Evolutionary conservation across 2,329 filamentous ascomycete species (phyloP).

Genomic region (Alternaria tenuissima): DNA sequence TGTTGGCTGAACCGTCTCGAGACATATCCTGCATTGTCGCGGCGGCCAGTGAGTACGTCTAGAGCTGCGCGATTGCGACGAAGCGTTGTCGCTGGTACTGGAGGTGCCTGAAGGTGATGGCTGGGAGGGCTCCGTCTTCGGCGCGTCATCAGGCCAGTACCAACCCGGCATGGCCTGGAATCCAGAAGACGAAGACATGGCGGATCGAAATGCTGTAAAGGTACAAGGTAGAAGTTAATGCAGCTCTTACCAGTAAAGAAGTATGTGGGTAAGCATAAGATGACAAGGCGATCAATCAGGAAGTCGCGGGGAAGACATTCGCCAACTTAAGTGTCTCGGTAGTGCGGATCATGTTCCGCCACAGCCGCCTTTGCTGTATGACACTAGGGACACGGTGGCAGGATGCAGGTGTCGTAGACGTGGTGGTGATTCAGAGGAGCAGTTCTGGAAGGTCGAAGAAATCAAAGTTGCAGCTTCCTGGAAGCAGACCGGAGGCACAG

Average conservation of each 20-base stretch:
- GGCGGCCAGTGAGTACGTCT: slow-evolving; percentile 66
- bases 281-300: slow-evolving; percentile 31
- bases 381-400: slow-evolving; percentile 44
- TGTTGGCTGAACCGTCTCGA: slow-evolving; percentile 74
- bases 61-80: slow-evolving; percentile 26
- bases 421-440: slow-evolving; percentile 20
- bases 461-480: slow-evolving; percentile 13
- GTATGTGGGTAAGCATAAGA: slow-evolving; percentile 27
- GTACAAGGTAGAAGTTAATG: slow-evolving; percentile 26
- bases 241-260: slow-evolving; percentile 32
- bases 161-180: slow-evolving; percentile 54
- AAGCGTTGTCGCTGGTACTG: slow-evolving; percentile 20
- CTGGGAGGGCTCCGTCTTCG: slow-evolving; percentile 39
- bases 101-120: slow-evolving; percentile 27
- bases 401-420: slow-evolving; percentile 15
- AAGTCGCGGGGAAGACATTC: slow-evolving; percentile 31
- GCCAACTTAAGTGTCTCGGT: slow-evolving; percentile 29
- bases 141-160: slow-evolving; percentile 58
- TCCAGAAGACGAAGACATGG: slow-evolving; percentile 54
- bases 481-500: slow-evolving; percentile 17
- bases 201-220: slow-evolving; percentile 3
- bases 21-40: slow-evolving; percentile 86
- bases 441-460: slow-evolving; percentile 28
- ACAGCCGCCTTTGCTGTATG: slow-evolving; percentile 27
- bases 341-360: slow-evolving; percentile 28